phyloP scores from a whole-genome alignment of 257 asterid species.

The Vinca minor region DNA sequence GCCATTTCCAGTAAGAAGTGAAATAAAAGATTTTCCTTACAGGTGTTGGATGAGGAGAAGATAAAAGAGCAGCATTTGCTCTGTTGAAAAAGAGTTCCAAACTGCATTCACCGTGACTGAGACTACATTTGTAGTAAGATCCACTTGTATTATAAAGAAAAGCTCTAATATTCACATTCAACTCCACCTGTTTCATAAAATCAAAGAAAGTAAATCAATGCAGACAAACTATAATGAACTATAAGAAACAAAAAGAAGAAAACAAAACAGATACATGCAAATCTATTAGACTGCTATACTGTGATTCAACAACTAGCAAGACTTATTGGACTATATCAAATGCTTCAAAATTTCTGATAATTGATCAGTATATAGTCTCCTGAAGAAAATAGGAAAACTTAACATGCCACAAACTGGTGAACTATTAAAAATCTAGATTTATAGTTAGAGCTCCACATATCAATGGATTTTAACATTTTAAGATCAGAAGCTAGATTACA shows the following conservation, averaged over 20 bases:
- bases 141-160: constrained; percentile 44
- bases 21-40: constrained; percentile 16
- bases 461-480: neutral
- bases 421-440: neutral
- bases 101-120: constrained; percentile 39
- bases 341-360: neutral
- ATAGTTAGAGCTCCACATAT: neutral
- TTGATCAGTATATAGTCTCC: neutral
- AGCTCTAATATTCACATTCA: constrained; percentile 35
- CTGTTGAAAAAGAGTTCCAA: constrained; percentile 32
- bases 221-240: neutral
- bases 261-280: neutral
- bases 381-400: neutral
- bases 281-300: neutral
- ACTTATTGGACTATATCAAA: neutral
- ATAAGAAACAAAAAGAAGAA: too few relatives aligned
- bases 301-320: neutral
- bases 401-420: neutral
- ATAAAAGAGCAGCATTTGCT: constrained; percentile 55
- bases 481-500: neutral
- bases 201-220: constrained; percentile 17
- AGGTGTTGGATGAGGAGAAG: constrained; percentile 48
- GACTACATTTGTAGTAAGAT: constrained; percentile 56
- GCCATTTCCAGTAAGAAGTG: neutral
- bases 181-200: constrained; percentile 42